phyloP scores from a whole-genome alignment of 1,139 yeast species.

The Protomyces arabidopsidicola region DNA sequence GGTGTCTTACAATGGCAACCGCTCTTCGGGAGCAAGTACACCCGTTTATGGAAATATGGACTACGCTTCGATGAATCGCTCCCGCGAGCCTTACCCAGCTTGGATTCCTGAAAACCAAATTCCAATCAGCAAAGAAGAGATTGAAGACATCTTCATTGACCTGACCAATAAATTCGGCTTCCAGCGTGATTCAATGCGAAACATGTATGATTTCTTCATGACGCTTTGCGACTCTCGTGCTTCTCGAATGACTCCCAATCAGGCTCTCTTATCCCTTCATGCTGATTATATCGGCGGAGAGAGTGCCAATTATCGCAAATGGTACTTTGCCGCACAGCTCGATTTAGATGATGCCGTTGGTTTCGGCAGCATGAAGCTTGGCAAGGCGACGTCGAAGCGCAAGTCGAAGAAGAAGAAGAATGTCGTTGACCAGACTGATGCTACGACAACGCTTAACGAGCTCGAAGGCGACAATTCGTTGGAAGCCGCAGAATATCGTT shows the following conservation, averaged over 20 bases:
- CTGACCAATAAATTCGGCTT: constrained; percentile 89
- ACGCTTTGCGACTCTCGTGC: constrained; percentile 88
- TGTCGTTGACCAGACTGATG: constrained; percentile 41
- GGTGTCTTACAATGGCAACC: constrained; percentile 64
- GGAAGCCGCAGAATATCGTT: constrained; percentile 77
- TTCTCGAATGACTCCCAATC: constrained; percentile 94
- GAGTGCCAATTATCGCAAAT: constrained; percentile 82
- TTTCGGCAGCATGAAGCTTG: constrained; percentile 72
- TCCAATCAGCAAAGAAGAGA: constrained; percentile 79
- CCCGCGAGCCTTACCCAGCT: constrained; percentile 85
- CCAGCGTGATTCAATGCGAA: constrained; percentile 96
- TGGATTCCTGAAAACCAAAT: constrained; percentile 92
- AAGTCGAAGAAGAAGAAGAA: constrained; percentile 51
- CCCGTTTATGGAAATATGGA: constrained; percentile 83
- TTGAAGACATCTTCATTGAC: constrained; percentile 86
- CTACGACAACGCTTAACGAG: constrained; percentile 53
- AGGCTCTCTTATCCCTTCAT: constrained; percentile 84
- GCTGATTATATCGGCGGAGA: constrained; percentile 97
- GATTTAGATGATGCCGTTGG: constrained; percentile 81
- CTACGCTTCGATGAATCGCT: constrained; percentile 51
- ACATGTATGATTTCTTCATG: constrained; percentile 95
- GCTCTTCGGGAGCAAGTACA: constrained; percentile 92
- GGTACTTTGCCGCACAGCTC: constrained; percentile 93
- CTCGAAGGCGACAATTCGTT: constrained; percentile 80
- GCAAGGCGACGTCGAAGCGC: constrained; percentile 39